phyloP scores from a whole-genome alignment of 805 yeast species.

The Metschnikowia rubicola region DNA sequence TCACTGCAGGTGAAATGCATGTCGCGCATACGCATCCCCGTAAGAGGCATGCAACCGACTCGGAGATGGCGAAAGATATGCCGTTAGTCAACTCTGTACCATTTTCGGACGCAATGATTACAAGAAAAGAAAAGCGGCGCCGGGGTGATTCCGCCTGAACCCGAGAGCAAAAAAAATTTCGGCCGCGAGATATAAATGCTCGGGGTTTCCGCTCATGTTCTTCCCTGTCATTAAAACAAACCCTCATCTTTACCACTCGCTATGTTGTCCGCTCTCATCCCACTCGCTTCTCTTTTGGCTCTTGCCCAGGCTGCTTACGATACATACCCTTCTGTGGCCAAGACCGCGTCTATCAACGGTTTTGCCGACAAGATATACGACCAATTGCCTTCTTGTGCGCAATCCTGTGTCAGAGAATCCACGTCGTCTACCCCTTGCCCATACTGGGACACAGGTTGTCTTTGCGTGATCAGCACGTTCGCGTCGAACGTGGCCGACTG shows the following conservation, averaged over 20 bases:
- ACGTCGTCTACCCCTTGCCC: constrained; percentile 42
- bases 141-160: too few species aligned
- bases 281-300: constrained; percentile 18
- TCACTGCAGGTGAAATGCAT: too few species aligned
- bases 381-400: constrained; percentile 36
- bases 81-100: too few species aligned
- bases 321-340: constrained; percentile 34
- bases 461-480: constrained; percentile 40
- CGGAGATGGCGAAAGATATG: too few species aligned
- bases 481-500: constrained; percentile 34
- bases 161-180: too few species aligned
- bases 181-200: too few species aligned
- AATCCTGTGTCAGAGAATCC: constrained; percentile 28
- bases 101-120: too few species aligned
- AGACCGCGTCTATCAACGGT: constrained; percentile 41
- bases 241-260: neutral
- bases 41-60: too few species aligned
- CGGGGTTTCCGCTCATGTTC: too few species aligned
- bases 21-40: too few species aligned
- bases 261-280: constrained; percentile 15
- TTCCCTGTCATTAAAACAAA: neutral
- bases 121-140: too few species aligned
- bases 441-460: constrained; percentile 46
- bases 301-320: constrained; percentile 21
- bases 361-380: constrained; percentile 37